Percentiles rank a stretch among this genome's conserved stretches.
Evolutionary conservation across 495 filamentous ascomycete species (phyloP).

Genomic region (Tuber brumale): DNA sequence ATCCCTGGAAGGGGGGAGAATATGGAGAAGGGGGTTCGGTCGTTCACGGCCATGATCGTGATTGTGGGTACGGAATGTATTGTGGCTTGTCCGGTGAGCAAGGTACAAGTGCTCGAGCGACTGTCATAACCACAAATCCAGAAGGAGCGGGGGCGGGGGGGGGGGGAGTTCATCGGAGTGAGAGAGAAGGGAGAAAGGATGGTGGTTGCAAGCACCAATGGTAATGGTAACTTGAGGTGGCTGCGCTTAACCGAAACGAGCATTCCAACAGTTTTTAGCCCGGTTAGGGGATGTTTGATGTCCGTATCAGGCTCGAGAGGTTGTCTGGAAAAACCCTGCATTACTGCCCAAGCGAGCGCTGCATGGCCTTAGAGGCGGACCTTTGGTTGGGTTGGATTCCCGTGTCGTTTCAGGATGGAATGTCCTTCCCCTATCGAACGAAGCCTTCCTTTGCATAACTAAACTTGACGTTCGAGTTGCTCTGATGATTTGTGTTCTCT

Average conservation of each 20-base stretch:
- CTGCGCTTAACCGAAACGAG: neutral
- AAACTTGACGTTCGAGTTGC: too few species aligned
- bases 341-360: neutral
- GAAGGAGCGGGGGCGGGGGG: neutral
- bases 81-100: neutral
- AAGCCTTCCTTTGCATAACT: neutral
- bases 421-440: neutral
- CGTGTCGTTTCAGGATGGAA: neutral
- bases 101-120: too few species aligned
- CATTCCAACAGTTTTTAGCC: neutral
- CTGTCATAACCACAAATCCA: neutral
- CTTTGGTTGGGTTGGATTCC: neutral
- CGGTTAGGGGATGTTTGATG: neutral
- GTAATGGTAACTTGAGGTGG: too few species aligned
- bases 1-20: neutral
- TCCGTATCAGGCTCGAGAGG: neutral
- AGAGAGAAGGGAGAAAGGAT: neutral
- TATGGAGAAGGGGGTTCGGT: neutral
- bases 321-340: neutral
- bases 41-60: neutral
- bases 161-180: neutral
- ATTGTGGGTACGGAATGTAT: neutral
- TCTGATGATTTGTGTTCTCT: neutral
- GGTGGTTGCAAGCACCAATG: too few species aligned
- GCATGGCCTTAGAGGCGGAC: neutral